A percentile compares a stretch with the other conserved stretches of the same genome.
Conservation (phyloP, 106 monocot genomes). For the Dioscorea alata region DNA sequence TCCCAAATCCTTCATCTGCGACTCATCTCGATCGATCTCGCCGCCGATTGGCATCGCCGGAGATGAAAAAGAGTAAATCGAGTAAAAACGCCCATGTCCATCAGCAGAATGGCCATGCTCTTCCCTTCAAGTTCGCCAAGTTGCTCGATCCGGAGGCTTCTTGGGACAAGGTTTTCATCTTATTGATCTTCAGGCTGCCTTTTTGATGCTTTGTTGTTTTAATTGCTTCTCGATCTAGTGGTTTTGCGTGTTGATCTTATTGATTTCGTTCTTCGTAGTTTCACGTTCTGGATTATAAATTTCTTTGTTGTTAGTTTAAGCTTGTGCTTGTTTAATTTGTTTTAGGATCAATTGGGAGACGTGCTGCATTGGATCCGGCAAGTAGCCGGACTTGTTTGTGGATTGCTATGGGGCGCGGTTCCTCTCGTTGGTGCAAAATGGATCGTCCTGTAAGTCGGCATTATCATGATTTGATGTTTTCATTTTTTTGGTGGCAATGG, state of each 20-base stretch:
- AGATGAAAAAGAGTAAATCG: neutral
- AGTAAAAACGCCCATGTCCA: neutral
- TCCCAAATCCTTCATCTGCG: too few relatives aligned
- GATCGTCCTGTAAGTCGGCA: constrained; percentile 65
- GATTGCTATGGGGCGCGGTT: constrained; percentile 78
- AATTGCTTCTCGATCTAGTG: too few relatives aligned
- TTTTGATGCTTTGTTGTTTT: too few relatives aligned
- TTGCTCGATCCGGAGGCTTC: constrained; percentile 74
- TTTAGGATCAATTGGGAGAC: constrained; percentile 84
- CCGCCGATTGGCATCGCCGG: neutral
- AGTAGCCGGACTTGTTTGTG: constrained; percentile 60
- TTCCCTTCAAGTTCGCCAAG: constrained; percentile 74
- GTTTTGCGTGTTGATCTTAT: too few relatives aligned
- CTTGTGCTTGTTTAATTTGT: too few relatives aligned
- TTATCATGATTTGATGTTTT: too few relatives aligned
- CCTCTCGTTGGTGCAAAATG: constrained; percentile 79
- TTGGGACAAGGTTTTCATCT: constrained; percentile 75
- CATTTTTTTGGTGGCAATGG: too few relatives aligned
- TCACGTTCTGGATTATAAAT: too few relatives aligned
- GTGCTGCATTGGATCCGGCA: constrained; percentile 97
- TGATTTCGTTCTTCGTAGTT: too few relatives aligned
- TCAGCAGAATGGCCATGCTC: constrained; percentile 44
- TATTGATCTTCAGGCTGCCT: neutral
- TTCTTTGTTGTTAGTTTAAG: too few relatives aligned
- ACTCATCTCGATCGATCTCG: too few relatives aligned